These are phyloP conservation scores for Trichoderma virens DNA, from an alignment of 495 filamentous ascomycete species.

Conservation along the genomic window DNA sequence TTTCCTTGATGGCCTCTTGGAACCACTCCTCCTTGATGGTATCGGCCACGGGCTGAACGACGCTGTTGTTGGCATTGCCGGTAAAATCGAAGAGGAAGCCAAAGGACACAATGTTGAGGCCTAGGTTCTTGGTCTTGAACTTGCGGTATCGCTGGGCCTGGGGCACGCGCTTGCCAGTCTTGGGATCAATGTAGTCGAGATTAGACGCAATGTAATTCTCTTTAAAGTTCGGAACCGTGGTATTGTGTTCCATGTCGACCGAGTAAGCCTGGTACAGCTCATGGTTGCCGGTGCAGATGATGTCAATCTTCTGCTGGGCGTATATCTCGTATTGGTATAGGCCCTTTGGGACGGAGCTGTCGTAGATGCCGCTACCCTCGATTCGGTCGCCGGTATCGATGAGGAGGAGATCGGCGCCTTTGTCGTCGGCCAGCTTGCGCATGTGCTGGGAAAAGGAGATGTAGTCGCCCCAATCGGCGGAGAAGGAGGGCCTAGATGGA, in stretches of 20 bases:
- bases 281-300: slow-evolving; percentile 88
- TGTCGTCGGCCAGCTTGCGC: slow-evolving; percentile 64
- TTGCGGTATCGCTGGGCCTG: slow-evolving; percentile 77
- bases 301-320: slow-evolving; percentile 71
- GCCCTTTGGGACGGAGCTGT: slow-evolving; percentile 79
- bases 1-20: slow-evolving; percentile 71
- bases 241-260: slow-evolving; percentile 64
- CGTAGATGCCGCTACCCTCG: slow-evolving; percentile 96
- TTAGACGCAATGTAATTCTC: slow-evolving; percentile 81
- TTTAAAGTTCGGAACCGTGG: slow-evolving; percentile 71
- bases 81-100: slow-evolving; percentile 94
- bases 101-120: slow-evolving; percentile 75
- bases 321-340: slow-evolving; percentile 81
- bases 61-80: slow-evolving; percentile 79
- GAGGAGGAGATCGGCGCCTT: slow-evolving; percentile 75
- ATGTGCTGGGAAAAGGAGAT: slow-evolving; percentile 84
- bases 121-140: slow-evolving; percentile 82
- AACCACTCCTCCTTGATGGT: slow-evolving; percentile 86
- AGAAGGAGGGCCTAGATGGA: slow-evolving; percentile 75
- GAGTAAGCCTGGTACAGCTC: slow-evolving; percentile 81
- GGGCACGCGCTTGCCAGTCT: slow-evolving; percentile 60
- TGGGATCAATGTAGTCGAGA: slow-evolving; percentile 74
- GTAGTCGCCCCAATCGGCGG: slow-evolving; percentile 97
- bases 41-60: slow-evolving; percentile 69
- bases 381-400: slow-evolving; percentile 92